Evolutionary conservation across 1,139 yeast genomes (phyloP).

Genomic region (Geotrichum citri-aurantii): DNA sequence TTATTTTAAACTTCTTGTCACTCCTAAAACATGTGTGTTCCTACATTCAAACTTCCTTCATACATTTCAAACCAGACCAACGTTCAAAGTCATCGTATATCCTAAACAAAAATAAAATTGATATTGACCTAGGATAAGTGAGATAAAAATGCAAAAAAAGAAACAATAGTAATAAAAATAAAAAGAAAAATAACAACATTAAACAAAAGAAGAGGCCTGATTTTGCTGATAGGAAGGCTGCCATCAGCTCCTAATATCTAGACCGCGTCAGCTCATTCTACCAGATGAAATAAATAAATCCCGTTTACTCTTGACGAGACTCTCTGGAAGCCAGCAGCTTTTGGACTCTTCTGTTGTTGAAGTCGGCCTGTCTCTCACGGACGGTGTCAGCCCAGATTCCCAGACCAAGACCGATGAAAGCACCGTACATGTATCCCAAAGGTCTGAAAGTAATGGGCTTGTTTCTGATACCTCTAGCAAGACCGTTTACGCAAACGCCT

Average conservation of each 20-base stretch:
- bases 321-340: constrained; percentile 31
- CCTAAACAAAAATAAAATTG: background rate
- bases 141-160: background rate
- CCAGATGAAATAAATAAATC: background rate
- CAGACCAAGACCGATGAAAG: constrained; percentile 33
- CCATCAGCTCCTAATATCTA: background rate
- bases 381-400: constrained; percentile 32
- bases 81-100: background rate
- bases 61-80: background rate
- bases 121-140: background rate
- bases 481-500: constrained; percentile 35
- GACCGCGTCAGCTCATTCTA: background rate
- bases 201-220: background rate
- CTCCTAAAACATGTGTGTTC: too few relatives aligned
- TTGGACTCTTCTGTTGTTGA: constrained; percentile 32
- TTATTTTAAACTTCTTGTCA: background rate
- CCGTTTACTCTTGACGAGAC: constrained; percentile 24
- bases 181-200: background rate
- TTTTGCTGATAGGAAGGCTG: background rate
- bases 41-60: too few relatives aligned
- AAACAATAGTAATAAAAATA: background rate
- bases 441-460: constrained; percentile 37
- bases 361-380: constrained; percentile 31
- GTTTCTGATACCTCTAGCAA: constrained; percentile 36
- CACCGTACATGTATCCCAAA: constrained; percentile 32